Conservation (phyloP, 805 yeast species). For the Tetrapisispora arboricola region DNA sequence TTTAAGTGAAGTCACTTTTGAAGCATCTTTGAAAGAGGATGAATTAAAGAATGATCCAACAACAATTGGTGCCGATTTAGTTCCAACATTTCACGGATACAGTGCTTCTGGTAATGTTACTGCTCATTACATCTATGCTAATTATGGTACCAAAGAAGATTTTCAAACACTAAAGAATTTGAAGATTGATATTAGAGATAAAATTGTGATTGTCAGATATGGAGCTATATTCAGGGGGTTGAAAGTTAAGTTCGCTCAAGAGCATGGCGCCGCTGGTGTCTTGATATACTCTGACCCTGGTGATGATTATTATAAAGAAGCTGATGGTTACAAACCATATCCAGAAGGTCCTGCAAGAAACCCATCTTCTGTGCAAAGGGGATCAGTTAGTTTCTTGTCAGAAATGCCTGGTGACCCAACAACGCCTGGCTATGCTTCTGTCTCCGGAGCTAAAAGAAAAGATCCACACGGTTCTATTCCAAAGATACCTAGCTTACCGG, state of each 20-base stretch:
- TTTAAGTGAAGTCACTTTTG: conserved; percentile 30
- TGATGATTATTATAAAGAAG: conserved; percentile 45
- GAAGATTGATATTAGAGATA: conserved; percentile 44
- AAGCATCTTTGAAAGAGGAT: conserved; percentile 47
- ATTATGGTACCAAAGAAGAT: conserved; percentile 57
- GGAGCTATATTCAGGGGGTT: conserved; percentile 62
- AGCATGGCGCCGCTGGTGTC: conserved; percentile 57
- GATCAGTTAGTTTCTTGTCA: conserved; percentile 57
- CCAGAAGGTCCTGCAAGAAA: conserved; percentile 73
- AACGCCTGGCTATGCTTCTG: conserved; percentile 57
- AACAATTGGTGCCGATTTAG: conserved; percentile 34
- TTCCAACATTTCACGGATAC: conserved; percentile 70
- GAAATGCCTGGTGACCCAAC: conserved; percentile 69
- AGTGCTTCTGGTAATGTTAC: conserved; percentile 70
- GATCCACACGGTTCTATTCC: conserved; percentile 48
- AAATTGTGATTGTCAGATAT: conserved; percentile 57
- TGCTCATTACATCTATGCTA: conserved; percentile 53
- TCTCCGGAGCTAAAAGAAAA: conserved; percentile 35
- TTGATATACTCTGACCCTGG: conserved; percentile 61
- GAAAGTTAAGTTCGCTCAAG: conserved; percentile 69
- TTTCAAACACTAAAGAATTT: conserved; percentile 37
- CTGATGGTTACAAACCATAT: conserved; percentile 52
- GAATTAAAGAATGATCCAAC: conserved; percentile 41
- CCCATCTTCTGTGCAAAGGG: conserved; percentile 68
- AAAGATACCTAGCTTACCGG: conserved; percentile 59